These are phyloP conservation scores for Vitis rupestris DNA, from an alignment of 164 flowering plant genomes.

Conservation along the genomic window DNA sequence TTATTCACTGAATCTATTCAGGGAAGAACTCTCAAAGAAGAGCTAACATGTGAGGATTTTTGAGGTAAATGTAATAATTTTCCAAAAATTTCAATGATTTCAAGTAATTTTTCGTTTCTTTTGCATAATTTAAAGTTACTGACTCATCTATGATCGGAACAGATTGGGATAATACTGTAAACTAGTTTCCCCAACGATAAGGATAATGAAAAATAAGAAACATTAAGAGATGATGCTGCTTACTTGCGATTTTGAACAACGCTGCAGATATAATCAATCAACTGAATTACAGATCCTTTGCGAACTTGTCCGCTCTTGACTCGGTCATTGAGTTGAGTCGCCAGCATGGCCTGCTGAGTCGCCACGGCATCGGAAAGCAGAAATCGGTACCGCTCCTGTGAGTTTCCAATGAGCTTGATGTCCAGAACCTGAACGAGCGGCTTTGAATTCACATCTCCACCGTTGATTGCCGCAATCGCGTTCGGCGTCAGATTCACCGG, in stretches of 20 bases:
- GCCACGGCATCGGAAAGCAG: slow-evolving; percentile 66
- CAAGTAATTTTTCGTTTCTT: no score
- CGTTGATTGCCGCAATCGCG: slow-evolving; percentile 66
- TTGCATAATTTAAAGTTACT: no score
- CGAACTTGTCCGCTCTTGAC: slow-evolving; percentile 55
- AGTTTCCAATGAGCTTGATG: slow-evolving; percentile 49
- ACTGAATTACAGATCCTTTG: slow-evolving; percentile 80
- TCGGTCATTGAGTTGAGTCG: slow-evolving; percentile 82
- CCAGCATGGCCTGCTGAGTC: slow-evolving; percentile 85
- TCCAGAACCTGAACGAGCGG: slow-evolving; percentile 89
- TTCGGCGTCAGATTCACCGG: slow-evolving; percentile 69
- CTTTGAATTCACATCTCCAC: slow-evolving; percentile 78
- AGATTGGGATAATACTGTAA: no score
- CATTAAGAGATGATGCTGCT: background rate
- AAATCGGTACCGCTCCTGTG: slow-evolving; percentile 74
- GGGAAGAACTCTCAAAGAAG: no score
- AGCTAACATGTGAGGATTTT: no score
- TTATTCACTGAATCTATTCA: no score
- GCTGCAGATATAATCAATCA: slow-evolving; percentile 87
- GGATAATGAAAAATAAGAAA: background rate
- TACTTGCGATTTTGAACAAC: slow-evolving; percentile 76
- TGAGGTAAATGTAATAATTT: no score
- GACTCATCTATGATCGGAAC: no score
- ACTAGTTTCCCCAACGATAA: no score
- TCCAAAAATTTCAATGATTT: no score